Conservation (phyloP, 208 protist genomes). For the Vickermania ingenoplastis region DNA sequence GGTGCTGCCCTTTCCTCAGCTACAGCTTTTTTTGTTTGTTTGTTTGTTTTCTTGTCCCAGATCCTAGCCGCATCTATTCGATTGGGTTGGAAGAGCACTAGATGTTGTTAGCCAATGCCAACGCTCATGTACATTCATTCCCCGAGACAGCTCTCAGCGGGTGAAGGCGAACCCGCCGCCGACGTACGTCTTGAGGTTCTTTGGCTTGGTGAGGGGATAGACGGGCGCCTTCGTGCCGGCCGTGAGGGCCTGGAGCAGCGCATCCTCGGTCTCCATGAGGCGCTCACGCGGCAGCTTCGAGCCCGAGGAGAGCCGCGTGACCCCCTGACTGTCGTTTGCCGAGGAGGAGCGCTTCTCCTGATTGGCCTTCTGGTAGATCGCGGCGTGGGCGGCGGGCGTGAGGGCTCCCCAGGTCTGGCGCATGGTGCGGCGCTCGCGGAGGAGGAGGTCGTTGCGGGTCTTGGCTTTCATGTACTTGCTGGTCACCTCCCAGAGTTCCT, state of each 20-base stretch:
- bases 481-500: slow-evolving; percentile 90
- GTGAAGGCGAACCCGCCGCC: slow-evolving; percentile 76
- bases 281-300: slow-evolving; percentile 12
- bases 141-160: too few relatives aligned
- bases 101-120: too few relatives aligned
- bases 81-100: neutral
- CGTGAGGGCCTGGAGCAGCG: slow-evolving; percentile 33
- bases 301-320: slow-evolving; percentile 5
- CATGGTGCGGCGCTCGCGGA: slow-evolving; percentile 32
- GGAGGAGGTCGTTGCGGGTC: slow-evolving; percentile 62
- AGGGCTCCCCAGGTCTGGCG: slow-evolving; percentile 38
- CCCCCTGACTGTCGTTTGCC: neutral
- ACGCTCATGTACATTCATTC: too few relatives aligned
- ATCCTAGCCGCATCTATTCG: too few relatives aligned
- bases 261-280: slow-evolving; percentile 15
- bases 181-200: slow-evolving; percentile 54
- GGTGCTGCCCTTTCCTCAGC: too few relatives aligned
- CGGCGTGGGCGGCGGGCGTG: neutral
- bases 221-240: slow-evolving; percentile 43
- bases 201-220: slow-evolving; percentile 49
- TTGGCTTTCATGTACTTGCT: slow-evolving; percentile 89
- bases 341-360: neutral
- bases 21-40: too few relatives aligned
- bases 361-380: neutral
- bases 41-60: too few relatives aligned